These are phyloP conservation scores for Silene vulgaris DNA, from an alignment of 179 eudicot genomes.

Conservation along the genomic window DNA sequence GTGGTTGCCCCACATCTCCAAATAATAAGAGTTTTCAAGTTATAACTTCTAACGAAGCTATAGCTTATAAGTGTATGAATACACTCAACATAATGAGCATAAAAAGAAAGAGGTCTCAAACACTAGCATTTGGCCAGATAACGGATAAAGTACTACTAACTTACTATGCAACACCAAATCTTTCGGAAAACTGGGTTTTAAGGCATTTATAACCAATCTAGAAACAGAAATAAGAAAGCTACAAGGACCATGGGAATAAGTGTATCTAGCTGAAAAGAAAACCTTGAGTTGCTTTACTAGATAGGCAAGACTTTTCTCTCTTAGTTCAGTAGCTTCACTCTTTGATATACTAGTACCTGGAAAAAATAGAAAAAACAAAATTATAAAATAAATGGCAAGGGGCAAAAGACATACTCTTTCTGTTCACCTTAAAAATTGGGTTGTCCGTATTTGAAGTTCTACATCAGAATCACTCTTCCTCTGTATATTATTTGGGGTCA, in stretches of 20 bases:
- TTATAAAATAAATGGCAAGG: no score
- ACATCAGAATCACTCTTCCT: no score
- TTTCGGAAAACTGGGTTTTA: not conserved
- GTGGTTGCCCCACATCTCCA: not conserved
- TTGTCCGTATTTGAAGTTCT: no score
- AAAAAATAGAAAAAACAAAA: slow-evolving; percentile 10
- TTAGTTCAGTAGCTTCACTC: slow-evolving; percentile 55
- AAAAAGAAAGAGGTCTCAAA: not conserved
- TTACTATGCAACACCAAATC: not conserved
- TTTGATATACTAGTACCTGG: slow-evolving; percentile 67
- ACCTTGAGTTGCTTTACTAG: slow-evolving; percentile 66
- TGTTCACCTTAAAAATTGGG: no score
- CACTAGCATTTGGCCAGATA: not conserved
- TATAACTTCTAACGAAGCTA: not conserved
- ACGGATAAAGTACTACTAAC: not conserved
- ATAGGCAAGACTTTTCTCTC: slow-evolving; percentile 57
- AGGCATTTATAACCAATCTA: not conserved
- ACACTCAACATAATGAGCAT: not conserved
- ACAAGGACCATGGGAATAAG: not conserved
- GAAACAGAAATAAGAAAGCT: not conserved
- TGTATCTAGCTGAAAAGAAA: slow-evolving; percentile 2
- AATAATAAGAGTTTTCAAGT: not conserved
- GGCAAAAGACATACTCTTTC: no score
- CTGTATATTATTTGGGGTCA: no score
- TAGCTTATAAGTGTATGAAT: no score